Percentiles rank a stretch among this genome's conserved stretches.
Evolutionary conservation across 768 basidiomycete genomes (phyloP).

Genomic region (Russula dissimulans): DNA sequence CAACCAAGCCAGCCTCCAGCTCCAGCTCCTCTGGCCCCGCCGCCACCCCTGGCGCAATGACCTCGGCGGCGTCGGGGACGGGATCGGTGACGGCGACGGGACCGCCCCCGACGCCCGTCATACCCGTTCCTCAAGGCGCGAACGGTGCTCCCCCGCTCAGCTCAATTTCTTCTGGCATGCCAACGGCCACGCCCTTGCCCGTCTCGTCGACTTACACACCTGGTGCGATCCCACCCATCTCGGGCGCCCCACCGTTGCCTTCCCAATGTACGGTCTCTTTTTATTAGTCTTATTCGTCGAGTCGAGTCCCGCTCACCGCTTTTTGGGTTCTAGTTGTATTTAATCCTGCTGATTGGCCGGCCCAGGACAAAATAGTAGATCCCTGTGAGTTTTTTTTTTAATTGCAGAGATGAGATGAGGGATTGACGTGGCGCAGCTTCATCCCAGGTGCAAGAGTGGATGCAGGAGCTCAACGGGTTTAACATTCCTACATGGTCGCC

Average conservation of each 20-base stretch:
- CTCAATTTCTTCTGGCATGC: conserved; percentile 55
- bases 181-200: conserved; percentile 39
- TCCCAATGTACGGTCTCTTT: conserved; percentile 39
- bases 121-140: not conserved
- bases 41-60: too few species aligned
- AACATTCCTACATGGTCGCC: conserved; percentile 57
- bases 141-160: conserved; percentile 45
- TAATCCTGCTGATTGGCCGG: conserved; percentile 46
- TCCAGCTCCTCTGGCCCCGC: not conserved
- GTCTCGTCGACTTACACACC: conserved; percentile 45
- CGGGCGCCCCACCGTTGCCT: conserved; percentile 61
- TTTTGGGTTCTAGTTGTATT: conserved; percentile 34
- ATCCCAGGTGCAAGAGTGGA: conserved; percentile 59
- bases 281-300: not conserved
- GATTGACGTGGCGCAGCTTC: conserved; percentile 32
- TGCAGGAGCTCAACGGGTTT: conserved; percentile 64
- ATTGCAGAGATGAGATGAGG: not conserved
- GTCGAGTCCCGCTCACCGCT: not conserved
- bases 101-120: not conserved
- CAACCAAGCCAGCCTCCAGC: too few species aligned
- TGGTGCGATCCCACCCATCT: conserved; percentile 52
- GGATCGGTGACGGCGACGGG: not conserved
- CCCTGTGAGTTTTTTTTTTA: conserved; percentile 36
- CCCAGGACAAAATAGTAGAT: conserved; percentile 48
- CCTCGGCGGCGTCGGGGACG: not conserved